These are phyloP conservation scores for Starmerella cellae DNA, from an alignment of 805 yeast species.

Conservation along the genomic window DNA sequence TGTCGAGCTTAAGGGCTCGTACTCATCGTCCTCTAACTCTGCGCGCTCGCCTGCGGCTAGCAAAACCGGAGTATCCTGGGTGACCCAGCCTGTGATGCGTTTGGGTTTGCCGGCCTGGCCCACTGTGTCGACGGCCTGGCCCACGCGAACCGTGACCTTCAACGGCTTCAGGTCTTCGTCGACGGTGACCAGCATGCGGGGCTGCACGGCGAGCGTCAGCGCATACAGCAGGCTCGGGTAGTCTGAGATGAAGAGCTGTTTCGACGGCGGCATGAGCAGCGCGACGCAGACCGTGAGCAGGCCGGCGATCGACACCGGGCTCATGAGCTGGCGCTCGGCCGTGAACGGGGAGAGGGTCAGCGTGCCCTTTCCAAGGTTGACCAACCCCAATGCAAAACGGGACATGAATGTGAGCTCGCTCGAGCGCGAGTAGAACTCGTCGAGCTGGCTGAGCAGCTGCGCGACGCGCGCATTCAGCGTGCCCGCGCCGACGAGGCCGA, in stretches of 20 bases:
- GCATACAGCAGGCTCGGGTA: conserved; percentile 71
- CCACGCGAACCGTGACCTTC: conserved; percentile 93
- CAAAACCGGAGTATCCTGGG: conserved; percentile 93
- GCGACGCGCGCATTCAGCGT: conserved; percentile 97
- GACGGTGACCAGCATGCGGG: conserved; percentile 83
- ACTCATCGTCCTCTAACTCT: conserved; percentile 89
- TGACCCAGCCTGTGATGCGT: conserved; percentile 98
- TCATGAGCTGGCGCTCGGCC: conserved; percentile 72
- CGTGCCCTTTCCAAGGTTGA: conserved; percentile 94
- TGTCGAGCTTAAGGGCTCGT: conserved; percentile 63
- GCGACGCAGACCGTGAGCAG: conserved; percentile 73
- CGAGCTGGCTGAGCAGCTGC: conserved; percentile 85
- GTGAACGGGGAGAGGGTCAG: conserved; percentile 78
- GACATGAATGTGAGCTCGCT: conserved; percentile 85
- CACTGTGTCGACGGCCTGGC: conserved; percentile 96
- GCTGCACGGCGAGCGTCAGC: conserved; percentile 77
- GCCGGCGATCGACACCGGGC: conserved; percentile 82
- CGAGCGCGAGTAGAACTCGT: conserved; percentile 81
- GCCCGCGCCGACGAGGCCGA: conserved; percentile 98
- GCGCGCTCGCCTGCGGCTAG: conserved; percentile 92
- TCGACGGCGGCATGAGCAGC: conserved; percentile 56
- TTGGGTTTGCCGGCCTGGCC: conserved; percentile 99
- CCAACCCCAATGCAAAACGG: conserved; percentile 85
- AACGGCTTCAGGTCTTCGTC: conserved; percentile 83
- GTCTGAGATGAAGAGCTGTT: conserved; percentile 59